Conservation (phyloP, 148 eudicot genomes). For the Heliosperma pusillum region DNA sequence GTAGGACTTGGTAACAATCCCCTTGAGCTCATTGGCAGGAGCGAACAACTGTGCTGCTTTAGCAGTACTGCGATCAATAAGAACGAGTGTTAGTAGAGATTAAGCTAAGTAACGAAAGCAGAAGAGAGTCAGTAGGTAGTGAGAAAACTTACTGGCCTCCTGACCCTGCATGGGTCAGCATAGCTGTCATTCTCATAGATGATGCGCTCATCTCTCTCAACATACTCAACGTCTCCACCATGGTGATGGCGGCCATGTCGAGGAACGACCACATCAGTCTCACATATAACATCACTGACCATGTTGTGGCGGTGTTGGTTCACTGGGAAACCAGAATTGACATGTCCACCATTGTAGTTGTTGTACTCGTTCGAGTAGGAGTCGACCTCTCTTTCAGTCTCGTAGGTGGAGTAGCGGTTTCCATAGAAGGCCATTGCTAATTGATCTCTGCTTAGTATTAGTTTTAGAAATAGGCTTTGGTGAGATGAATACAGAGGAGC, state of each 20-base stretch:
- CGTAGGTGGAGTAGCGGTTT: conserved; percentile 16
- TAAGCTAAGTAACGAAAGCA: not conserved
- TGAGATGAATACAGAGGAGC: not conserved
- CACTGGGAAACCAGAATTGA: conserved; percentile 9
- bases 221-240: conserved; percentile 23
- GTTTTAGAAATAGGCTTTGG: not conserved
- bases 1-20: conserved; percentile 7
- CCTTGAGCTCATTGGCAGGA: conserved; percentile 19
- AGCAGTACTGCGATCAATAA: conserved; percentile 13
- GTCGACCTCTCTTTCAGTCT: conserved; percentile 24
- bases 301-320: conserved; percentile 14
- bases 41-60: not conserved
- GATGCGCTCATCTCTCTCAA: conserved; percentile 22
- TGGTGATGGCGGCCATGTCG: conserved; percentile 20
- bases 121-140: not conserved
- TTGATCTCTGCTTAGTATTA: conserved; percentile 14
- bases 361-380: conserved; percentile 26
- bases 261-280: conserved; percentile 10
- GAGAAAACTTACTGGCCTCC: conserved; percentile 20
- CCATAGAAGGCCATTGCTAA: conserved; percentile 14
- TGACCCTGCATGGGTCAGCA: conserved; percentile 22
- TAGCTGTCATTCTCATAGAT: conserved; percentile 18
- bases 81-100: not conserved
- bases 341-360: conserved; percentile 10
- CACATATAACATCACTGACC: not conserved